Percentiles rank a stretch among this genome's conserved stretches.
Evolutionary conservation across 768 basidiomycete genomes (phyloP).

Genomic region (Naganishia kalamii): DNA sequence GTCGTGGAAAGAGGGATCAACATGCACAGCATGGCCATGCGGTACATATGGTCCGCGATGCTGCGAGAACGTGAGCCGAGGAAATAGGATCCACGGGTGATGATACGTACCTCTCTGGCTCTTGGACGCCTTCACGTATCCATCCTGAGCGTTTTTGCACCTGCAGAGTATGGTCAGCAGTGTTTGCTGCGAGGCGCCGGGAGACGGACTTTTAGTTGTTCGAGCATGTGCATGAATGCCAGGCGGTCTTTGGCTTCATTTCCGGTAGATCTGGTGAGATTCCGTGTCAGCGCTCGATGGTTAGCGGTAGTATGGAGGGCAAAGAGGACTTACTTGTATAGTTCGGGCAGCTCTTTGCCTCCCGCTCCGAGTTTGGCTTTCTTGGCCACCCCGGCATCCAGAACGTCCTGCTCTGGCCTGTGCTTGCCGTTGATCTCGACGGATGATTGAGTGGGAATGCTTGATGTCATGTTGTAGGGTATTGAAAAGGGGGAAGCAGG

Average conservation of each 20-base stretch:
- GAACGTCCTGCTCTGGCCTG: neutral
- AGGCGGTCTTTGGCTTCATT: slow-evolving; percentile 62
- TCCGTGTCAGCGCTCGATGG: neutral
- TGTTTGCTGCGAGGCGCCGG: neutral
- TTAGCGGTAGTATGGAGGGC: neutral
- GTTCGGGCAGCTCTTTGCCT: slow-evolving; percentile 39
- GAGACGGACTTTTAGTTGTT: slow-evolving; percentile 69
- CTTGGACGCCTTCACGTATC: slow-evolving; percentile 76
- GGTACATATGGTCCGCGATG: slow-evolving; percentile 86
- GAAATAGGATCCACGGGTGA: neutral
- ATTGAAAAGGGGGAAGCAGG: neutral
- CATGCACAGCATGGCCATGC: slow-evolving; percentile 93
- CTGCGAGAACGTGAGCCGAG: slow-evolving; percentile 37
- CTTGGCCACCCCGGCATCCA: neutral
- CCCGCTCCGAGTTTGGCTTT: slow-evolving; percentile 35
- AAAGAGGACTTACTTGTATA: slow-evolving; percentile 37
- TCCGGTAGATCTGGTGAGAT: slow-evolving; percentile 44
- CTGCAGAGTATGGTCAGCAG: slow-evolving; percentile 48
- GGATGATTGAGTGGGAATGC: neutral
- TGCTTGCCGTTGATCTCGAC: neutral
- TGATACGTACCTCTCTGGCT: slow-evolving; percentile 66
- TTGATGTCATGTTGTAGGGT: neutral
- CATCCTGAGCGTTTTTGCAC: slow-evolving; percentile 94
- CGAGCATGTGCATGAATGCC: slow-evolving; percentile 83
- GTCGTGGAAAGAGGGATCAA: slow-evolving; percentile 67